These are phyloP conservation scores for Platismatia glauca DNA, from an alignment of 495 filamentous ascomycete species.

Conservation along the genomic window DNA sequence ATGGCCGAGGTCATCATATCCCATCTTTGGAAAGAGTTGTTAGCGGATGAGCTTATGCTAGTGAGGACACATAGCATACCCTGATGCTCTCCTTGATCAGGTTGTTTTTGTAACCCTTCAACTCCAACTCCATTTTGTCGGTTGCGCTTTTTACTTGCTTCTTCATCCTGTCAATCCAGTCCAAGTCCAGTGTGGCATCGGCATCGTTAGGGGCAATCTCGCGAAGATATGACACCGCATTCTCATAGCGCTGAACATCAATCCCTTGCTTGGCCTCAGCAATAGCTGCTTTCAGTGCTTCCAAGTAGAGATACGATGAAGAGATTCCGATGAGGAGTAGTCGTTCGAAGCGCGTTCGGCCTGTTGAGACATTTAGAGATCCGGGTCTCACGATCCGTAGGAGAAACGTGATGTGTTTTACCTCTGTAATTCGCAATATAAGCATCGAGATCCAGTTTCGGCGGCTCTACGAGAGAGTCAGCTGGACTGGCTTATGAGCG, in stretches of 20 bases:
- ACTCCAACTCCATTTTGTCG: slow-evolving; percentile 65
- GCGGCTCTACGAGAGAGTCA: slow-evolving; percentile 48
- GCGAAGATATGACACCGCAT: slow-evolving; percentile 54
- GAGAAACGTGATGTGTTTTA: slow-evolving; percentile 30
- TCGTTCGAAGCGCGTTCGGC: slow-evolving; percentile 67
- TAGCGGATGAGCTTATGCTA: background rate
- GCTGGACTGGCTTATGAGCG: background rate
- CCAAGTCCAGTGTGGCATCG: slow-evolving; percentile 54
- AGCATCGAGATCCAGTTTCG: slow-evolving; percentile 86
- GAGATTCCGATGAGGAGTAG: slow-evolving; percentile 70
- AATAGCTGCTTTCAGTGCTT: slow-evolving; percentile 72
- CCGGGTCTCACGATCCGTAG: background rate
- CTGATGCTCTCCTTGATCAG: slow-evolving; percentile 95
- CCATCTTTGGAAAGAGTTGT: slow-evolving; percentile 46
- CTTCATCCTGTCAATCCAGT: slow-evolving; percentile 58
- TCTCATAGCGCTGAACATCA: slow-evolving; percentile 62
- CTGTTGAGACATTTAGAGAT: slow-evolving; percentile 28
- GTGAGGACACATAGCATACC: slow-evolving; percentile 36
- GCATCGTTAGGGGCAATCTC: slow-evolving; percentile 57
- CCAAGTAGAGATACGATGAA: slow-evolving; percentile 66
- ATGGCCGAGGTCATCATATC: slow-evolving; percentile 63
- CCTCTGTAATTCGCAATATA: slow-evolving; percentile 89
- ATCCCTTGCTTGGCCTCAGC: slow-evolving; percentile 64
- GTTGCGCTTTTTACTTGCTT: slow-evolving; percentile 57
- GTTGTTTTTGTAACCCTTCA: slow-evolving; percentile 95